These are phyloP conservation scores for Pseudozyma thailandica DNA, from an alignment of 1,284 basidiomycete species.

Conservation along the genomic window DNA sequence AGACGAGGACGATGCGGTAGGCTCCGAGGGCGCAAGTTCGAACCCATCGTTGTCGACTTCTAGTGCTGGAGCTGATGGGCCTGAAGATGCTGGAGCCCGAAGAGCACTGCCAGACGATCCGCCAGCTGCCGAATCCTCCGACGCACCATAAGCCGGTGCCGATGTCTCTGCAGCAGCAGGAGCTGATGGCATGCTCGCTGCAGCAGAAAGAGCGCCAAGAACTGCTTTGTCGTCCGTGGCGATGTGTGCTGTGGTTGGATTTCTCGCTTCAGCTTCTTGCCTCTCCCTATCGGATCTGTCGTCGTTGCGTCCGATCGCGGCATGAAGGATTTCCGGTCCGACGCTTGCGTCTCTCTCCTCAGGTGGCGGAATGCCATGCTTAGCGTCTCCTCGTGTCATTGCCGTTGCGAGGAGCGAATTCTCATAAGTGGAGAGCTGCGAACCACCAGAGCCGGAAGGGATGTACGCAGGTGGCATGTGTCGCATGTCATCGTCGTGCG, in stretches of 20 bases:
- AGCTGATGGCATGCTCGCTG: slow-evolving; percentile 42
- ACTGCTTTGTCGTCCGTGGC: slow-evolving; percentile 59
- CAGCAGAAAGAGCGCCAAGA: slow-evolving; percentile 45
- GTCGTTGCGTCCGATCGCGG: slow-evolving; percentile 23
- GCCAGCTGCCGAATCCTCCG: slow-evolving; percentile 3
- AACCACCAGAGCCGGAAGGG: slow-evolving; percentile 24
- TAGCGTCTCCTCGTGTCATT: slow-evolving; percentile 36
- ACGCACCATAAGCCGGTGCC: slow-evolving; percentile 33
- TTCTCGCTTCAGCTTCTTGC: slow-evolving; percentile 1
- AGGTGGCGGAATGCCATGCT: slow-evolving; percentile 39
- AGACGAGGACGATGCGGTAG: background rate
- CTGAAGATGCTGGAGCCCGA: slow-evolving; percentile 5
- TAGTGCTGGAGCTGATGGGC: slow-evolving; percentile 42
- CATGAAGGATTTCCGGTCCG: slow-evolving; percentile 26
- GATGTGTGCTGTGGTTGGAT: slow-evolving; percentile 42
- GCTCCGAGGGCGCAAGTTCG: slow-evolving; percentile 16
- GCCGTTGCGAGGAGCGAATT: slow-evolving; percentile 23
- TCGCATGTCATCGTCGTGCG: slow-evolving; percentile 30
- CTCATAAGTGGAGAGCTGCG: slow-evolving; percentile 2
- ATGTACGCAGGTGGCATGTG: slow-evolving; percentile 60
- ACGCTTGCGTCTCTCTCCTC: slow-evolving; percentile 32
- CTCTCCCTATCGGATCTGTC: background rate
- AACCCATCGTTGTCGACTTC: slow-evolving; percentile 55
- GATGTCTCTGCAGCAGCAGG: slow-evolving; percentile 22
- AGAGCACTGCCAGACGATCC: slow-evolving; percentile 1